Evolutionary conservation across 1,284 basidiomycete genomes (phyloP).

Genomic region (Pseudozyma sp.): DNA sequence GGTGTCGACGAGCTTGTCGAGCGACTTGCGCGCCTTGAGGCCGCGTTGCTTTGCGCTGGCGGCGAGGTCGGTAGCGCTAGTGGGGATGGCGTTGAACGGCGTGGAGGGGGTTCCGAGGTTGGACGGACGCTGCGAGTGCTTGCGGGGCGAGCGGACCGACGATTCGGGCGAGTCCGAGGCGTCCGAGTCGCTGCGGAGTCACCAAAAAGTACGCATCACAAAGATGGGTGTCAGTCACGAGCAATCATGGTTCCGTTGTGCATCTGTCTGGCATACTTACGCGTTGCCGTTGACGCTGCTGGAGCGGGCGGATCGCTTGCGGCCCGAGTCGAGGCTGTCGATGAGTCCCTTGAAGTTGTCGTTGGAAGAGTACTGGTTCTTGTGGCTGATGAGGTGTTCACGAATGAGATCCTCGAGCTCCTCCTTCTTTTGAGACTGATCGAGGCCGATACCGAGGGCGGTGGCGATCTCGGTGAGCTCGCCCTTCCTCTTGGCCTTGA

Average conservation of each 20-base stretch:
- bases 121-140: slow-evolving; percentile 52
- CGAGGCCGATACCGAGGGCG: slow-evolving; percentile 49
- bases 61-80: slow-evolving; percentile 33
- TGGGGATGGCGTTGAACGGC: slow-evolving; percentile 28
- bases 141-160: slow-evolving; percentile 54
- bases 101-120: slow-evolving; percentile 44
- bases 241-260: no score
- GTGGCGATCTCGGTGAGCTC: slow-evolving; percentile 58
- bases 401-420: slow-evolving; percentile 58
- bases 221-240: slow-evolving; percentile 2
- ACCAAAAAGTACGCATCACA: background rate
- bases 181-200: slow-evolving; percentile 49
- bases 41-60: slow-evolving; percentile 37
- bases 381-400: slow-evolving; percentile 48
- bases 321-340: slow-evolving; percentile 52
- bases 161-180: slow-evolving; percentile 54
- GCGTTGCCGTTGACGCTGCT: slow-evolving; percentile 50
- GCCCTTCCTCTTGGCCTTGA: slow-evolving; percentile 58
- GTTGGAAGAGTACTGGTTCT: slow-evolving; percentile 37
- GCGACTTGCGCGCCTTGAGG: slow-evolving; percentile 51
- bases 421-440: slow-evolving; percentile 48
- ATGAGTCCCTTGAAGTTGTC: slow-evolving; percentile 54
- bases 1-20: slow-evolving; percentile 53
- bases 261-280: slow-evolving; percentile 13
- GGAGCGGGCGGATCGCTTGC: slow-evolving; percentile 42